Percentiles rank a stretch among this genome's conserved stretches.
Conservation (phyloP, 179 eudicot genomes). For the Beta corolliflora region DNA sequence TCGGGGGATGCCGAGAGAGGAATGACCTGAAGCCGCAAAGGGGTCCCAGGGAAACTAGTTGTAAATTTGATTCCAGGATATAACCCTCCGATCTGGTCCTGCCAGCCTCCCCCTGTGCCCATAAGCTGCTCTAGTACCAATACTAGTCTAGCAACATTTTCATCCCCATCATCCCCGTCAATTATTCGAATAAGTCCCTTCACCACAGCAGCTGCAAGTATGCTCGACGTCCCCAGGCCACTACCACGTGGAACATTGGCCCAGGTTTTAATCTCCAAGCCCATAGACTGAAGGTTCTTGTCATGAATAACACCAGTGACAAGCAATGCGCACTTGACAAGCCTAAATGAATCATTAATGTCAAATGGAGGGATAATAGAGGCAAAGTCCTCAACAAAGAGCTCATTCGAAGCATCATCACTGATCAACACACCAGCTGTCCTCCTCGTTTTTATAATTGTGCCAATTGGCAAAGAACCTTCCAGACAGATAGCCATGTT, state of each 20-base stretch:
- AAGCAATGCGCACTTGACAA: constrained; percentile 89
- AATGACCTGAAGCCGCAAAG: constrained; percentile 84
- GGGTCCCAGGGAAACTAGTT: constrained; percentile 90
- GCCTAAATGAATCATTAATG: constrained; percentile 77
- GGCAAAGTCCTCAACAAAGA: constrained; percentile 50
- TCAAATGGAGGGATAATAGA: constrained; percentile 78
- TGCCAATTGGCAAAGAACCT: constrained; percentile 86
- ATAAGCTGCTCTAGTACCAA: constrained; percentile 94
- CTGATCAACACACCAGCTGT: constrained; percentile 51
- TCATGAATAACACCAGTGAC: constrained; percentile 68
- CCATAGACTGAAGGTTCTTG: constrained; percentile 46
- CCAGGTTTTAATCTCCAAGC: constrained; percentile 81
- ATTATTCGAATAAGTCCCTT: constrained; percentile 85
- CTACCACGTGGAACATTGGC: constrained; percentile 99
- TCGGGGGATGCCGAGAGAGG: constrained; percentile 75
- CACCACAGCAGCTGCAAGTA: constrained; percentile 97
- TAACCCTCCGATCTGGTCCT: constrained; percentile 96
- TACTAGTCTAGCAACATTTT: constrained; percentile 90
- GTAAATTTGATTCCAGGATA: constrained; percentile 93
- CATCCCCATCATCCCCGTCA: constrained; percentile 72
- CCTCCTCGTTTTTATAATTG: constrained; percentile 61
- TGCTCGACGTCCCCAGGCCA: constrained; percentile 98
- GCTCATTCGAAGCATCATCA: constrained; percentile 66
- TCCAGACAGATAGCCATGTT: constrained; percentile 91
- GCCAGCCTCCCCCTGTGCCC: constrained; percentile 99